These are phyloP conservation scores for Geotrichum siamense DNA, from an alignment of 1,139 yeast species.

Conservation along the genomic window DNA sequence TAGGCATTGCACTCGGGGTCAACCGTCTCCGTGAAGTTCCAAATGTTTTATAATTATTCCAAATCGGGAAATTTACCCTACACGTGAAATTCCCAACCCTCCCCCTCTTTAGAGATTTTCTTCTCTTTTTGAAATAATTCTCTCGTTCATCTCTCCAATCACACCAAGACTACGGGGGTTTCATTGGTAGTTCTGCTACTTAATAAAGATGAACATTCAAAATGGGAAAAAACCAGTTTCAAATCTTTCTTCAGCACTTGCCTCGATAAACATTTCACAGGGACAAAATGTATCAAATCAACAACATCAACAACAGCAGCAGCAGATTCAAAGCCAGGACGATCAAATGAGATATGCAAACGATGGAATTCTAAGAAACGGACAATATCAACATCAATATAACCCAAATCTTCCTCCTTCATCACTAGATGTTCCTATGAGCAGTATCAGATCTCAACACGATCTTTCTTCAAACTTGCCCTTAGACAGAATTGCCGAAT, in stretches of 20 bases:
- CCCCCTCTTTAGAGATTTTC: too few species aligned
- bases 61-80: too few species aligned
- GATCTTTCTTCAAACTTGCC: constrained; percentile 18
- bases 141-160: too few species aligned
- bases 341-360: constrained; percentile 9
- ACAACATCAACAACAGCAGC: constrained; percentile 5
- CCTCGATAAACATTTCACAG: constrained; percentile 26
- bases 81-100: too few species aligned
- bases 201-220: constrained; percentile 14
- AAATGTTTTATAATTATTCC: too few species aligned
- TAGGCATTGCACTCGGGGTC: too few species aligned
- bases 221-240: constrained; percentile 23
- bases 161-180: too few species aligned
- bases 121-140: too few species aligned
- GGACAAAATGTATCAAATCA: constrained; percentile 9
- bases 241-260: constrained; percentile 31
- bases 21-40: too few species aligned
- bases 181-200: too few species aligned
- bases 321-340: constrained; percentile 1
- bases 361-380: constrained; percentile 9
- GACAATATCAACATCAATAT: constrained; percentile 4
- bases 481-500: constrained; percentile 53
- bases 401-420: constrained; percentile 6
- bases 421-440: constrained; percentile 14
- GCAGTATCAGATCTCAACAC: constrained; percentile 10